Conservation (phyloP, 106 monocot species). For the Apostasia shenzhenica region DNA sequence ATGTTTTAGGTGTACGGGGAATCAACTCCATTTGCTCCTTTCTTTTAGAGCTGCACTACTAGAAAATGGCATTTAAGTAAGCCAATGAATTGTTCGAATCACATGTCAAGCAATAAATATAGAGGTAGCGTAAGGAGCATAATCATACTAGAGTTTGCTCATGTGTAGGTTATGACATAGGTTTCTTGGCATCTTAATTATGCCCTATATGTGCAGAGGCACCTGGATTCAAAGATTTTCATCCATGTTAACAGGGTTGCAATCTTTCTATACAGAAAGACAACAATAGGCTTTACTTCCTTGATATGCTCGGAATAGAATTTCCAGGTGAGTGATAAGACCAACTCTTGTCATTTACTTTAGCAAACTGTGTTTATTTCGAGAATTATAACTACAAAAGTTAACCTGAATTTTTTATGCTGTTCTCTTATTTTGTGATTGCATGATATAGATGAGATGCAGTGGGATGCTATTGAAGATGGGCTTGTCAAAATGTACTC, state of each 20-base stretch:
- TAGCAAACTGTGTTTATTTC: not conserved
- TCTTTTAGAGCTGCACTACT: too few relatives aligned
- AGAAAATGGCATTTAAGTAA: too few relatives aligned
- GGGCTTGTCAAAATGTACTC: constrained; percentile 45
- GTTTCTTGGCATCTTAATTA: too few relatives aligned
- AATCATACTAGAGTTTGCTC: too few relatives aligned
- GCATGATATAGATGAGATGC: constrained; percentile 14
- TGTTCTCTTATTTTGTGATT: not conserved
- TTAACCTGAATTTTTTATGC: not conserved
- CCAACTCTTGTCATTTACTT: not conserved
- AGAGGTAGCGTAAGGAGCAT: too few relatives aligned
- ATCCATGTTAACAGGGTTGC: constrained; percentile 53
- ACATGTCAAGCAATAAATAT: too few relatives aligned
- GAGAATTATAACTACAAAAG: not conserved
- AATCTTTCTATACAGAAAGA: constrained; percentile 69
- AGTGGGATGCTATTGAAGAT: constrained; percentile 16
- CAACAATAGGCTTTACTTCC: constrained; percentile 53
- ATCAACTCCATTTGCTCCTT: too few relatives aligned
- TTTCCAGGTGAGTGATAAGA: constrained; percentile 26
- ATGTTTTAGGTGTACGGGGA: too few relatives aligned
- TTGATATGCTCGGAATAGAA: constrained; percentile 58
- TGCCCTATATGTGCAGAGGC: too few relatives aligned
- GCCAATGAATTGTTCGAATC: too few relatives aligned
- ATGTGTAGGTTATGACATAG: too few relatives aligned
- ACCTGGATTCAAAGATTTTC: not conserved